Conservation (phyloP, 495 filamentous ascomycete species). For the Tuber brumale region DNA sequence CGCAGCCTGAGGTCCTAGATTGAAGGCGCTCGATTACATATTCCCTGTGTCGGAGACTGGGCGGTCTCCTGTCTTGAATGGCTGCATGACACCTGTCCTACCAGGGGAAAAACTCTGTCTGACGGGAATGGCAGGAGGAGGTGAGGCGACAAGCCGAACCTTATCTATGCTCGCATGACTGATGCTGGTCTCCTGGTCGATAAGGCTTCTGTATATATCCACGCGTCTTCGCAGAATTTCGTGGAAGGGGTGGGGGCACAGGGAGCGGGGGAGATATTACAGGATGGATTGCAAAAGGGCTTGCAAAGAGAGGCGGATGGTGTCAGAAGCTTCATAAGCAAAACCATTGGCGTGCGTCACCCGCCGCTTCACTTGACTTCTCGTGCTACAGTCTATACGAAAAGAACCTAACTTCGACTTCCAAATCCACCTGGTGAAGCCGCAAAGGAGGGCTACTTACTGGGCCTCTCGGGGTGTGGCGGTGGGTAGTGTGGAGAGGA, state of each 20-base stretch:
- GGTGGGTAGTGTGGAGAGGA: too few relatives aligned
- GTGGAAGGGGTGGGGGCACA: constrained; percentile 62
- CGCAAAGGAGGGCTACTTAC: too few relatives aligned
- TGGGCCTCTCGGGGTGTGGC: too few relatives aligned
- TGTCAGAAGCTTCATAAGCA: too few relatives aligned
- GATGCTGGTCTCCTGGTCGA: constrained; percentile 85
- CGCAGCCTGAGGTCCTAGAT: constrained; percentile 92
- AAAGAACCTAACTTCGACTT: too few relatives aligned
- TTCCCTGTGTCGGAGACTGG: constrained; percentile 91
- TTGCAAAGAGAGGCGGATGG: too few relatives aligned
- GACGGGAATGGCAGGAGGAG: constrained; percentile 72
- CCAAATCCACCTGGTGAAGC: too few relatives aligned
- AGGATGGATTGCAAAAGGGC: constrained; percentile 77
- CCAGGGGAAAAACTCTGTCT: constrained; percentile 77
- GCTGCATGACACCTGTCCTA: constrained; percentile 90
- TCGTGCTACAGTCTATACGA: too few relatives aligned
- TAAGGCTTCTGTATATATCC: constrained; percentile 73
- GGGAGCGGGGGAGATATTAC: constrained; percentile 85
- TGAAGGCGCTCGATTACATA: constrained; percentile 77
- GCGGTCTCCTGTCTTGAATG: constrained; percentile 75
- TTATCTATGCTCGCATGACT: constrained; percentile 94
- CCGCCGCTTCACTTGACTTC: too few relatives aligned
- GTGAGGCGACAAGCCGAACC: constrained; percentile 89
- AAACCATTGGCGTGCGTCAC: too few relatives aligned
- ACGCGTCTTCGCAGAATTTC: constrained; percentile 68